Evolutionary conservation across 2,329 filamentous ascomycete species (phyloP).

Genomic region (Sclerotinia minor): DNA sequence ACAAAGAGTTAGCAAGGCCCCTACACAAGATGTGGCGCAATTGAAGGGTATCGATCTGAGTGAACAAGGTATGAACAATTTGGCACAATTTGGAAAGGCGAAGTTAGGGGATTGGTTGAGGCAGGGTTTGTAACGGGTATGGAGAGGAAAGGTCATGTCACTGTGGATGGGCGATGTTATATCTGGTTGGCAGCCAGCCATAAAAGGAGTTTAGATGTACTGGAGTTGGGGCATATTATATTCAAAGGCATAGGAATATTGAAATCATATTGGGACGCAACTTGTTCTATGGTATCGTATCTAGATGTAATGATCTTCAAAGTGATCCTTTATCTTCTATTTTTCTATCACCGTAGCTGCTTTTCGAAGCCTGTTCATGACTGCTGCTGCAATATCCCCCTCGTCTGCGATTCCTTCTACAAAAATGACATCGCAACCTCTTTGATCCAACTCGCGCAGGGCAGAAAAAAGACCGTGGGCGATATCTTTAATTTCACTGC

Average conservation of each 20-base stretch:
- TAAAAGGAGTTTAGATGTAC: slow-evolving; percentile 22
- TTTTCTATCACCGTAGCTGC: slow-evolving; percentile 57
- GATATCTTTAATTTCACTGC: slow-evolving; percentile 68
- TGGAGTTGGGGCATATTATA: slow-evolving; percentile 25
- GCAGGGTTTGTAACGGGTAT: slow-evolving; percentile 65
- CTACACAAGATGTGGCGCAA: slow-evolving; percentile 81
- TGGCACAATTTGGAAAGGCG: slow-evolving; percentile 89
- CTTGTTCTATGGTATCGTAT: slow-evolving; percentile 1
- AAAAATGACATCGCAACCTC: slow-evolving; percentile 78
- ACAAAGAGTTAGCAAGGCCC: slow-evolving; percentile 87
- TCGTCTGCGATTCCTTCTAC: slow-evolving; percentile 84
- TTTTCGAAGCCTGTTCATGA: slow-evolving; percentile 82
- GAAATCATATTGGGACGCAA: slow-evolving; percentile 18
- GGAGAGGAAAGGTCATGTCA: not conserved
- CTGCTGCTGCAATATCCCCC: slow-evolving; percentile 79
- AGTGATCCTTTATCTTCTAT: slow-evolving; percentile 7
- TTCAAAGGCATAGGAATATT: slow-evolving; percentile 22
- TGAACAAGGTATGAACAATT: slow-evolving; percentile 91
- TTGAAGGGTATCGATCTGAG: slow-evolving; percentile 93
- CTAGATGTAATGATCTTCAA: slow-evolving; percentile 6
- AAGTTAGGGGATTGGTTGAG: slow-evolving; percentile 89
- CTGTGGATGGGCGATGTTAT: not conserved
- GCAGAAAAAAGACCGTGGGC: slow-evolving; percentile 87
- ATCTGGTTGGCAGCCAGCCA: slow-evolving; percentile 17
- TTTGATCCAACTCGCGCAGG: slow-evolving; percentile 78